These are phyloP conservation scores for Irpex sp. DNA, from an alignment of 1,284 basidiomycete genomes.

Conservation along the genomic window DNA sequence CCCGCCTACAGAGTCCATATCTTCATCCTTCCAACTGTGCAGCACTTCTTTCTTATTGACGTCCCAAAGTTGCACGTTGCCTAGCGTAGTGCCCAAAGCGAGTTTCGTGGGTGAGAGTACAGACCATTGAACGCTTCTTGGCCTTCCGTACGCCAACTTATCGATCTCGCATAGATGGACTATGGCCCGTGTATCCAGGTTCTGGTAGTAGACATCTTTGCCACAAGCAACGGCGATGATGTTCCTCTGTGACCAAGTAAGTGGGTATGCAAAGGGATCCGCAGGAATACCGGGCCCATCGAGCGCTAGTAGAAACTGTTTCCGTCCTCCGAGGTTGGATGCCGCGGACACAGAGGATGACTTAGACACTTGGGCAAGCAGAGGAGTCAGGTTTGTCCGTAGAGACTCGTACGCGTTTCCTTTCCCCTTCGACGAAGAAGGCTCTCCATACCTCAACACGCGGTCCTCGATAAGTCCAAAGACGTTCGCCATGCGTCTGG, in stretches of 20 bases:
- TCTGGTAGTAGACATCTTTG: constrained; percentile 42
- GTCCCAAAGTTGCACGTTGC: constrained; percentile 38
- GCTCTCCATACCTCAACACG: constrained; percentile 32
- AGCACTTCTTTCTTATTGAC: constrained; percentile 22
- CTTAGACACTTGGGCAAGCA: constrained; percentile 29
- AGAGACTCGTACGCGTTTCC: constrained; percentile 26
- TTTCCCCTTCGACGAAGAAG: constrained; percentile 15
- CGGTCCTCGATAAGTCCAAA: constrained; percentile 43
- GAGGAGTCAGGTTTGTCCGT: constrained; percentile 34
- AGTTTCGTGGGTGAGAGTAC: constrained; percentile 26
- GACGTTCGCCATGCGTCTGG: constrained; percentile 40
- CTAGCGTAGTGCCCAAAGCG: constrained; percentile 34
- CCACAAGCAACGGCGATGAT: constrained; percentile 44
- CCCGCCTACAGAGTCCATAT: constrained; percentile 32
- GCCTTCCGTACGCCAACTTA: constrained; percentile 16
- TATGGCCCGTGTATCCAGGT: constrained; percentile 40
- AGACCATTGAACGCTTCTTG: constrained; percentile 34
- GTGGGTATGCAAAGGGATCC: constrained; percentile 41
- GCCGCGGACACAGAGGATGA: constrained; percentile 35
- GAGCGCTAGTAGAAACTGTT: constrained; percentile 43
- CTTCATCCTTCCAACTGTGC: constrained; percentile 31
- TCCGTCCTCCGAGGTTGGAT: constrained; percentile 36
- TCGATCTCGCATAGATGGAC: constrained; percentile 35
- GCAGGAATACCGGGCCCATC: constrained; percentile 44
- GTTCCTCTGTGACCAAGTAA: constrained; percentile 41